These are phyloP conservation scores for Anthracocystis panici-leucophaei DNA, from an alignment of 1,284 basidiomycete species.

Conservation along the genomic window DNA sequence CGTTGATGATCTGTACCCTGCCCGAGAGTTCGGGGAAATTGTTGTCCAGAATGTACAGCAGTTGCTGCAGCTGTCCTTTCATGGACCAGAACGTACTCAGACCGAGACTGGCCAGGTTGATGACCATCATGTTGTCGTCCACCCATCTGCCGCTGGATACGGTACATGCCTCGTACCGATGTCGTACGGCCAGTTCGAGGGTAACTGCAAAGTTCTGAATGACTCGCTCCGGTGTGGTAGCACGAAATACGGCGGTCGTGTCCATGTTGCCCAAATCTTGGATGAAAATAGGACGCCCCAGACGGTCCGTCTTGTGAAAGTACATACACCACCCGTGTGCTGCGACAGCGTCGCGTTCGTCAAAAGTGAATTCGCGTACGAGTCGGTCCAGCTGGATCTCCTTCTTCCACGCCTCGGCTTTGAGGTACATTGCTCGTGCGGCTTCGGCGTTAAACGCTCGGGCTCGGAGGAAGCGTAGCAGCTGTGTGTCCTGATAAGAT, in stretches of 20 bases:
- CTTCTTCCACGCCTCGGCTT: conserved; percentile 62
- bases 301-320: conserved; percentile 64
- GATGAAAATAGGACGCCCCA: conserved; percentile 66
- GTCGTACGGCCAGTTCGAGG: conserved; percentile 61
- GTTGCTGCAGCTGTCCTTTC: conserved; percentile 62
- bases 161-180: conserved; percentile 60
- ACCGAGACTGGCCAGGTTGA: conserved; percentile 63
- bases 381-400: conserved; percentile 55
- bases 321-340: conserved; percentile 67
- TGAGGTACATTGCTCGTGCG: conserved; percentile 60
- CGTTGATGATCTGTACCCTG: conserved; percentile 68
- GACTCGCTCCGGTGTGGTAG: conserved; percentile 63
- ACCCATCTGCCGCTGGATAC: conserved; percentile 47
- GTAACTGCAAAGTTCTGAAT: conserved; percentile 65
- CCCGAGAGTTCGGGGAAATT: conserved; percentile 67
- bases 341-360: conserved; percentile 61
- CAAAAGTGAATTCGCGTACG: conserved; percentile 52
- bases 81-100: conserved; percentile 66
- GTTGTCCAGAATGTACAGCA: conserved; percentile 60
- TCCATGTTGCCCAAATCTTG: conserved; percentile 65
- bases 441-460: conserved; percentile 58
- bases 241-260: conserved; percentile 45
- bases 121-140: conserved; percentile 68
- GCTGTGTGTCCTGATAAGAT: conserved; percentile 48
- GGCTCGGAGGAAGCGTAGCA: conserved; percentile 65